Evolutionary conservation across 1,139 yeast genomes (phyloP).

Genomic region (Suhomyces terraborum): DNA sequence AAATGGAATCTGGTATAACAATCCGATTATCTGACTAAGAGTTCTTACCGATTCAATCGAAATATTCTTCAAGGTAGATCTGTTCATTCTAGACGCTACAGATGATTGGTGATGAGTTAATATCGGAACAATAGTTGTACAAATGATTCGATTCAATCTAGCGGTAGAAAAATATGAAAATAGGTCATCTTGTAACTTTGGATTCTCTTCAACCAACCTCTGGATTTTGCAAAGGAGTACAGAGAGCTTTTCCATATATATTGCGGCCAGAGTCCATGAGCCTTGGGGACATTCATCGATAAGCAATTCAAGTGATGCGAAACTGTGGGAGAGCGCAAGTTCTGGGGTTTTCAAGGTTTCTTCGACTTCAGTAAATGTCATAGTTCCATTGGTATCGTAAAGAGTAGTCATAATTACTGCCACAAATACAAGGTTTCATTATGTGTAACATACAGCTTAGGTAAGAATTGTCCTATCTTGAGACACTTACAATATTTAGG

Average conservation of each 20-base stretch:
- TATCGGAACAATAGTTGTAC: not conserved
- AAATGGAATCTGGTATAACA: conserved; percentile 8
- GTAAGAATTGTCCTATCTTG: too few relatives aligned
- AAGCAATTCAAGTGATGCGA: conserved; percentile 13
- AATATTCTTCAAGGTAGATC: not conserved
- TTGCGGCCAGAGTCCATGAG: not conserved
- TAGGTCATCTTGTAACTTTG: not conserved
- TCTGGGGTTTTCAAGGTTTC: not conserved
- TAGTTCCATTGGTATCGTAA: conserved; percentile 2
- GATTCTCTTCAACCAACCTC: not conserved
- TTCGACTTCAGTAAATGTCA: not conserved
- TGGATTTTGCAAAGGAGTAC: not conserved
- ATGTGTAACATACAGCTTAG: not conserved
- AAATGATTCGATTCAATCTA: conserved; percentile 3
- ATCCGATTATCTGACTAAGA: conserved; percentile 1
- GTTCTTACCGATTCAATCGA: not conserved
- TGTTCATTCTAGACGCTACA: not conserved
- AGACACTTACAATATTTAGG: too few relatives aligned
- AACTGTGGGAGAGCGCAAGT: conserved; percentile 5
- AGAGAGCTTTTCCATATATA: not conserved
- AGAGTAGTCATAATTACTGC: conserved; percentile 1
- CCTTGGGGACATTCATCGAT: conserved; percentile 9
- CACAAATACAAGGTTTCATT: conserved; percentile 1
- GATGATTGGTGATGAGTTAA: not conserved
- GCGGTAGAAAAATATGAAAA: conserved; percentile 3